These are phyloP conservation scores for Epichloe typhina DNA, from an alignment of 2,329 filamentous ascomycete species.

Conservation along the genomic window DNA sequence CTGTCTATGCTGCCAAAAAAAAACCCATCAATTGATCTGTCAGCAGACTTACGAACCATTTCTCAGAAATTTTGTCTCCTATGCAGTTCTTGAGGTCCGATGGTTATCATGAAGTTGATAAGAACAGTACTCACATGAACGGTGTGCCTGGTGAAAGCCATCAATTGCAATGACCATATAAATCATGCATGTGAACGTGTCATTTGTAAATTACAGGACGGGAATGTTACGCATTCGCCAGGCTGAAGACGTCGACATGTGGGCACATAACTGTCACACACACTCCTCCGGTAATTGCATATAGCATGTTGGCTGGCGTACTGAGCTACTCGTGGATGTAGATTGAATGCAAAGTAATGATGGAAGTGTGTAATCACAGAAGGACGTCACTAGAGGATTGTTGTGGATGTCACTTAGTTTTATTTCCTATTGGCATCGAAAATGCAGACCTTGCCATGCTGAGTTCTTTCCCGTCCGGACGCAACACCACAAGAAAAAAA, in stretches of 20 bases:
- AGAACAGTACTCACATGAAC: background rate
- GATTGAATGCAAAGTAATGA: background rate
- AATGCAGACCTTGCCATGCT: conserved; percentile 30
- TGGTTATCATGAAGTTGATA: too few species aligned
- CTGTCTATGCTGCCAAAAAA: too few species aligned
- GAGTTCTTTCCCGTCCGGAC: conserved; percentile 30
- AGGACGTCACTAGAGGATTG: background rate
- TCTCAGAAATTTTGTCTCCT: too few species aligned
- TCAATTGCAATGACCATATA: background rate
- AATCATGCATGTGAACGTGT: background rate
- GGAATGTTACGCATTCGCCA: too few species aligned
- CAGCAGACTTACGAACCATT: too few species aligned
- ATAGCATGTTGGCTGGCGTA: background rate
- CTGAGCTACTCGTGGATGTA: background rate
- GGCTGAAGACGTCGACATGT: too few species aligned
- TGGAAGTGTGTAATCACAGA: background rate
- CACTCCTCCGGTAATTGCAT: background rate
- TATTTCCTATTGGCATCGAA: conserved; percentile 28
- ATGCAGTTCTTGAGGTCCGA: too few species aligned
- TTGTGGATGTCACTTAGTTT: conserved; percentile 22
- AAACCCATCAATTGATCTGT: too few species aligned
- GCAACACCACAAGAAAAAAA: conserved; percentile 30
- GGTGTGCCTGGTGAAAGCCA: too few species aligned
- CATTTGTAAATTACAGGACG: too few species aligned
- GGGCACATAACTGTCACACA: too few species aligned